A percentile compares a stretch with the other conserved stretches of the same genome.
Evolutionary conservation across 331 rosid genomes (phyloP).

Genomic region (Phaseolus coccineus): DNA sequence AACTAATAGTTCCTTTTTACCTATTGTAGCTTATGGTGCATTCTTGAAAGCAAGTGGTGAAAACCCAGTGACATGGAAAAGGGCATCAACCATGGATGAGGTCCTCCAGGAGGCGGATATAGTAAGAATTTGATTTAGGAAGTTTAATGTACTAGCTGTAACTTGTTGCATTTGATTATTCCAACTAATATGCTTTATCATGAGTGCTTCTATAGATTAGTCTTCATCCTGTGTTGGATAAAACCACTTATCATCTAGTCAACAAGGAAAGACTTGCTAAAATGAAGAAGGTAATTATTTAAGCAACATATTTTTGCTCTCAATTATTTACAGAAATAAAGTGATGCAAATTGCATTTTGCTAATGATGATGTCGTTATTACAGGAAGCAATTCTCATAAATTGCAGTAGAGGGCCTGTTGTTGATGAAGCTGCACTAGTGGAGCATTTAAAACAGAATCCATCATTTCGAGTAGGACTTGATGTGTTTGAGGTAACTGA

Average conservation of each 20-base stretch:
- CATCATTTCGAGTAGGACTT: conserved; percentile 96
- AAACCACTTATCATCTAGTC: conserved; percentile 93
- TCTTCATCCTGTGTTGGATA: conserved; percentile 95
- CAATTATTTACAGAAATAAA: background rate
- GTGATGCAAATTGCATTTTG: background rate
- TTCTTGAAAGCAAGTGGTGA: conserved; percentile 92
- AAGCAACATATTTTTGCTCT: background rate
- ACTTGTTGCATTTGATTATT: conserved; percentile 23
- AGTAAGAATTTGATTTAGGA: conserved; percentile 54
- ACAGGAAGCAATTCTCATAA: conserved; percentile 92
- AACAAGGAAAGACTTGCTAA: conserved; percentile 84
- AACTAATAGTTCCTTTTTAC: conserved; percentile 44
- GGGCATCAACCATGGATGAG: conserved; percentile 92
- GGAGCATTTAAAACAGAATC: conserved; percentile 83
- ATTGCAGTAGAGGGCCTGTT: conserved; percentile 99
- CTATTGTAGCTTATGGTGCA: conserved; percentile 76
- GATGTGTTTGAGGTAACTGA: conserved; percentile 91
- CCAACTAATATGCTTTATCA: conserved; percentile 28
- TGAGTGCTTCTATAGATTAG: conserved; percentile 71
- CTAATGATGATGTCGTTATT: conserved; percentile 24
- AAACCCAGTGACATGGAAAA: conserved; percentile 90
- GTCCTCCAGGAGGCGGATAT: conserved; percentile 94
- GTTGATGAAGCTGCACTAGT: conserved; percentile 95
- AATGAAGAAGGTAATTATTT: conserved; percentile 85
- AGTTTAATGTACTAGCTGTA: background rate